phyloP scores from a whole-genome alignment of 768 basidiomycete genomes.

The Agrocybe chaxingu region DNA sequence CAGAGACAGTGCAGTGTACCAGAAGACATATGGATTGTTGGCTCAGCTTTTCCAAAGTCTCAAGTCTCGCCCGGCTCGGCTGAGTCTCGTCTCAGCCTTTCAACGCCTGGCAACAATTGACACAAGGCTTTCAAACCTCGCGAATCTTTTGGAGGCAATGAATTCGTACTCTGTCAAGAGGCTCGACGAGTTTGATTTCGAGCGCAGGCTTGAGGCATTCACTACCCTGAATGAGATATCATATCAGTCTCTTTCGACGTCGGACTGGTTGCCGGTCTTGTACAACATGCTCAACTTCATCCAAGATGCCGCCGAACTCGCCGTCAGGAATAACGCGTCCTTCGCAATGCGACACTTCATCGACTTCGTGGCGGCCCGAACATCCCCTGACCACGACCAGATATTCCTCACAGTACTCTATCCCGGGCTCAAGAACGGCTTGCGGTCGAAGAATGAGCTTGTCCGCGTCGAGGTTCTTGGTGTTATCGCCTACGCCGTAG shows the following conservation, averaged over 20 bases:
- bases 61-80: slow-evolving; percentile 67
- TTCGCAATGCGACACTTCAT: slow-evolving; percentile 76
- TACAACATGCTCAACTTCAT: slow-evolving; percentile 84
- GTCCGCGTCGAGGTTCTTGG: slow-evolving; percentile 83
- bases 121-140: slow-evolving; percentile 40
- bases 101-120: slow-evolving; percentile 43
- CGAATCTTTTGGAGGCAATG: slow-evolving; percentile 58
- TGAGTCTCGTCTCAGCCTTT: slow-evolving; percentile 67
- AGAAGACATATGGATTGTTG: slow-evolving; percentile 60
- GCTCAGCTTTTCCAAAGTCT: slow-evolving; percentile 77
- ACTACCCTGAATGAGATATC: slow-evolving; percentile 65
- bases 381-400: slow-evolving; percentile 42
- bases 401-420: slow-evolving; percentile 65
- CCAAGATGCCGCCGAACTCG: slow-evolving; percentile 86
- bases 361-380: slow-evolving; percentile 46
- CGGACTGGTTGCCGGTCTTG: slow-evolving; percentile 79
- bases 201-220: slow-evolving; percentile 77
- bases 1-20: slow-evolving; percentile 37
- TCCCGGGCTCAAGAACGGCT: slow-evolving; percentile 75
- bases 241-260: slow-evolving; percentile 44
- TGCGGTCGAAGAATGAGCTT: slow-evolving; percentile 78
- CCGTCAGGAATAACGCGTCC: slow-evolving; percentile 80
- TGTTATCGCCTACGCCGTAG: slow-evolving; percentile 74
- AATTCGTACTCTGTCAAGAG: slow-evolving; percentile 85
- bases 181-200: slow-evolving; percentile 91